A percentile compares a stretch with the other conserved stretches of the same genome.
Evolutionary conservation across 441 rosid species (phyloP).

Genomic region (Erodium chrysanthum): DNA sequence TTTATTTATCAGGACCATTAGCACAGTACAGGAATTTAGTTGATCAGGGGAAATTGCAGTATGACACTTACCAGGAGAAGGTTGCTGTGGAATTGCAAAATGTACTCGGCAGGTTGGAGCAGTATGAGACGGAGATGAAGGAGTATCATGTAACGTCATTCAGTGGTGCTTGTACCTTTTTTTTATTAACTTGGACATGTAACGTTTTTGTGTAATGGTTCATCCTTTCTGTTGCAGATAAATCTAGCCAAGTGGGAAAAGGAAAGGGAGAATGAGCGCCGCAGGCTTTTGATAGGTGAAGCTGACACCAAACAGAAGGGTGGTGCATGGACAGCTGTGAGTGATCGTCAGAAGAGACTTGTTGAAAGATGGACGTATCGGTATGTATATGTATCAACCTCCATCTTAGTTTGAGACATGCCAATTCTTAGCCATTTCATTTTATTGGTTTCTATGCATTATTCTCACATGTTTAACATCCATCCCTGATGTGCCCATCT

Average conservation of each 20-base stretch:
- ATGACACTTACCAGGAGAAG: constrained; percentile 65
- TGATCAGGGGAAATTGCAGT: constrained; percentile 58
- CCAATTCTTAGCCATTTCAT: not conserved
- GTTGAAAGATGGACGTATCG: constrained; percentile 49
- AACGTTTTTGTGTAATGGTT: constrained; percentile 13
- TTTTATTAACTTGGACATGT: not conserved
- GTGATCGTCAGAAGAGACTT: constrained; percentile 38
- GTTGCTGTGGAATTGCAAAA: constrained; percentile 57
- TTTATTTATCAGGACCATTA: constrained; percentile 34
- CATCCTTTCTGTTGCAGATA: constrained; percentile 28
- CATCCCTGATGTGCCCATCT: not conserved
- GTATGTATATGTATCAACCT: constrained; percentile 24
- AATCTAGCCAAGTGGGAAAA: constrained; percentile 71
- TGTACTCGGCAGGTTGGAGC: constrained; percentile 57
- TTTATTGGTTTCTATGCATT: not conserved
- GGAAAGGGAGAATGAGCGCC: constrained; percentile 51
- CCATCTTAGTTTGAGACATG: not conserved
- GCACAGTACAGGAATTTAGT: constrained; percentile 46
- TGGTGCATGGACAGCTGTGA: constrained; percentile 46
- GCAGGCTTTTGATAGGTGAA: constrained; percentile 62
- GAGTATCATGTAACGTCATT: constrained; percentile 50
- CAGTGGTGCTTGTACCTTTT: not conserved
- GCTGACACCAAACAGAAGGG: constrained; percentile 65
- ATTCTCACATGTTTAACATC: not conserved
- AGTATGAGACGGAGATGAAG: constrained; percentile 75